These are phyloP conservation scores for Haplographium delicatum DNA, from an alignment of 495 filamentous ascomycete genomes.

Conservation along the genomic window DNA sequence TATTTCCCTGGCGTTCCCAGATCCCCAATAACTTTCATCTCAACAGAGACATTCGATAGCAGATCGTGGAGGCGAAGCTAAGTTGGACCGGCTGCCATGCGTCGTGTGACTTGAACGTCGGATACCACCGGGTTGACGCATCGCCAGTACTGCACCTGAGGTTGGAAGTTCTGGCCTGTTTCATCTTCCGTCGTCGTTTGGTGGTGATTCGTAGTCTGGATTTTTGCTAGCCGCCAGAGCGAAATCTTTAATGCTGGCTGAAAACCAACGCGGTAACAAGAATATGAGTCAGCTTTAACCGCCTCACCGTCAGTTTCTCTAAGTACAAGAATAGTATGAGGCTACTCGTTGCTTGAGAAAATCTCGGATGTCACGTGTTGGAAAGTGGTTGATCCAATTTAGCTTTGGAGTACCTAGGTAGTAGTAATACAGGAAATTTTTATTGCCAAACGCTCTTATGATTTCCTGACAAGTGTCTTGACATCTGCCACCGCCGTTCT, in stretches of 20 bases:
- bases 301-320: too few relatives aligned
- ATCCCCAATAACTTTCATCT: background rate
- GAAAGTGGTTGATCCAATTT: too few relatives aligned
- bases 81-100: background rate
- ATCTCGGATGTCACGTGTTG: slow-evolving; percentile 4
- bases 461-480: slow-evolving; percentile 33
- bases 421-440: too few relatives aligned
- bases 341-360: too few relatives aligned
- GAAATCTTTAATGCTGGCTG: background rate
- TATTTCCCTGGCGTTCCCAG: background rate
- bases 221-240: background rate
- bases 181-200: background rate
- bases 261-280: background rate
- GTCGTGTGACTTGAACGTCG: background rate
- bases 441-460: too few relatives aligned
- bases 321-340: background rate
- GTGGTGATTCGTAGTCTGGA: slow-evolving; percentile 4
- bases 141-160: background rate
- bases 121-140: background rate
- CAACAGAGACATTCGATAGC: background rate
- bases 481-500: slow-evolving; percentile 69
- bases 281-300: background rate
- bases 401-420: too few relatives aligned
- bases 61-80: background rate
- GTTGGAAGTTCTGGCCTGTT: background rate